phyloP scores from a whole-genome alignment of 192 early-diverging fungal species.

The Coemansia sp. region DNA sequence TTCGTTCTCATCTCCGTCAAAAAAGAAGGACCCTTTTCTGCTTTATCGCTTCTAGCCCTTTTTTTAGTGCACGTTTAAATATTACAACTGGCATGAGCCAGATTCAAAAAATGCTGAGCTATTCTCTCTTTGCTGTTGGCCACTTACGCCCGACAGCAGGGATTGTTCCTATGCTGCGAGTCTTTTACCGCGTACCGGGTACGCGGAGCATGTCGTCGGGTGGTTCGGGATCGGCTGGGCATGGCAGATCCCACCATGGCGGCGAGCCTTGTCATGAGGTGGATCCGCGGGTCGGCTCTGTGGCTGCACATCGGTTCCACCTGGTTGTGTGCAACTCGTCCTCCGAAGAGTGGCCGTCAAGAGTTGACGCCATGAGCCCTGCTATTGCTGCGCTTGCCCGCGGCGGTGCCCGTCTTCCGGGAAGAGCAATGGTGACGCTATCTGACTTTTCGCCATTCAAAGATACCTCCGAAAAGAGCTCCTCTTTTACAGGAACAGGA shows the following conservation, averaged over 20 bases:
- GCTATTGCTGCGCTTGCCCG: constrained; percentile 40
- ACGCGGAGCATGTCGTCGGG: background rate
- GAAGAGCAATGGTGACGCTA: constrained; percentile 48
- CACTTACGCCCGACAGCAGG: background rate
- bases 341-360: constrained; percentile 45
- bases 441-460: constrained; percentile 45
- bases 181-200: background rate
- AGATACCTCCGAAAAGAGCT: background rate
- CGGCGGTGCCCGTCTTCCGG: constrained; percentile 34
- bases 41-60: too few species aligned
- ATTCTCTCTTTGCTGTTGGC: background rate
- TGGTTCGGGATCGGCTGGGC: background rate
- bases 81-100: too few species aligned
- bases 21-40: too few species aligned
- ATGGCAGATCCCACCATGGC: background rate
- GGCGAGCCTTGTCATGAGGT: background rate
- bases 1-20: too few species aligned
- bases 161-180: background rate
- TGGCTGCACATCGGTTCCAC: constrained; percentile 39
- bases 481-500: background rate
- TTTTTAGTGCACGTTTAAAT: too few species aligned
- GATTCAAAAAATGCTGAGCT: too few species aligned
- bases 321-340: constrained; percentile 50
- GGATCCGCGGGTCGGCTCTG: constrained; percentile 39
- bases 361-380: constrained; percentile 45